Evolutionary conservation across 2,329 filamentous ascomycete genomes (phyloP).

Genomic region (Lecanicillium sp.): DNA sequence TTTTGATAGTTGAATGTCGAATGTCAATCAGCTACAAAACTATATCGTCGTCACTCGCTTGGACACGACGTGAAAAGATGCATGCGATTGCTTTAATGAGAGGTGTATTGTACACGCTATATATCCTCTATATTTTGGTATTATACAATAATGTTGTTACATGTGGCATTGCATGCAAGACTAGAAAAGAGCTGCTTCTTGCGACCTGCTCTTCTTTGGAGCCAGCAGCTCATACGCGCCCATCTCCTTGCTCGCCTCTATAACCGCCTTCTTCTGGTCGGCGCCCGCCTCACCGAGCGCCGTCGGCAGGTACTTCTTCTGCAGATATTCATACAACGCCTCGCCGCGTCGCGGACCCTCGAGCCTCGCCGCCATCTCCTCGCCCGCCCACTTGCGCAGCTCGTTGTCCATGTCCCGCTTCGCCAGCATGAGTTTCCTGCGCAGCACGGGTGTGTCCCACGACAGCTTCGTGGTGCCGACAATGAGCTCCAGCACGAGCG

Average conservation of each 20-base stretch:
- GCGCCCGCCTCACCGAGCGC: constrained; percentile 15
- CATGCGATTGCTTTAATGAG: too few relatives aligned
- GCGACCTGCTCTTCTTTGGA: constrained; percentile 5
- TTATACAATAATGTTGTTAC: constrained; percentile 2
- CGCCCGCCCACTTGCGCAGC: constrained; percentile 19
- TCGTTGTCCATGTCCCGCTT: constrained; percentile 34
- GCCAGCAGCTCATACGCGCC: constrained; percentile 29
- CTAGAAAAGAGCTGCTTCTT: neutral
- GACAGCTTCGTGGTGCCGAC: constrained; percentile 35
- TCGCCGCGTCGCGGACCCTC: constrained; percentile 26
- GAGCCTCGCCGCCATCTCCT: constrained; percentile 25
- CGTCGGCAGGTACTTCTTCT: constrained; percentile 27
- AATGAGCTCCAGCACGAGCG: constrained; percentile 38
- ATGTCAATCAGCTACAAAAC: too few relatives aligned
- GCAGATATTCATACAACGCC: constrained; percentile 35
- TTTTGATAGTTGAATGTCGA: too few relatives aligned
- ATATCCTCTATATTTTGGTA: neutral
- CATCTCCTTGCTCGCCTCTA: constrained; percentile 32
- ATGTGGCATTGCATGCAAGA: neutral
- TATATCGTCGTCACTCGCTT: too few relatives aligned
- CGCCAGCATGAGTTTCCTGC: constrained; percentile 32
- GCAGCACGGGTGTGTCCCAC: constrained; percentile 31
- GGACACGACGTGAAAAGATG: too few relatives aligned
- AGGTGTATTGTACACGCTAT: neutral
- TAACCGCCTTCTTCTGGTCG: constrained; percentile 17